Conservation (phyloP, 2,329 filamentous ascomycete genomes). For the Fusarium nodosum region DNA sequence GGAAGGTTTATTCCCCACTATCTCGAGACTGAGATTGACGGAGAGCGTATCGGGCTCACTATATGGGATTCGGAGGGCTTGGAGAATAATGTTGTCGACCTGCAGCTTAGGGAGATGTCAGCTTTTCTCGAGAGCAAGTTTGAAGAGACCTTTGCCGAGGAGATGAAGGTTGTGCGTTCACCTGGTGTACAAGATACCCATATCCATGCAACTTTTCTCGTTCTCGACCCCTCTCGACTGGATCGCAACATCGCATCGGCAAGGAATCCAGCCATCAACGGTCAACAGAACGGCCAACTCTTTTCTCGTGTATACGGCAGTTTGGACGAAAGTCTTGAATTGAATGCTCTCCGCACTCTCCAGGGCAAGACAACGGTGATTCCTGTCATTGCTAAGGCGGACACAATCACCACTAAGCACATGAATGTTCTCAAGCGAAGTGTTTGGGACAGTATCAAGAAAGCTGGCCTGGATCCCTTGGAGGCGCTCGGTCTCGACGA, state of each 20-base stretch:
- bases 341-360: constrained; percentile 88
- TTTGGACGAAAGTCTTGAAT: constrained; percentile 88
- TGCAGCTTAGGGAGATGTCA: constrained; percentile 92
- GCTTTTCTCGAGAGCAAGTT: constrained; percentile 98
- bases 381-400: constrained; percentile 95
- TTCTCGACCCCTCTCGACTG: constrained; percentile 88
- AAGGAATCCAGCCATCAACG: constrained; percentile 67
- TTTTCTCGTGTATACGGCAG: constrained; percentile 69
- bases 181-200: constrained; percentile 96
- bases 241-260: constrained; percentile 83
- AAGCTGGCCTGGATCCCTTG: constrained; percentile 87
- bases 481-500: constrained; percentile 88
- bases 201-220: constrained; percentile 93
- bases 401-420: constrained; percentile 94
- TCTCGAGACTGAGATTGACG: constrained; percentile 93
- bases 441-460: constrained; percentile 89
- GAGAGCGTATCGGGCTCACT: constrained; percentile 90
- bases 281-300: constrained; percentile 63
- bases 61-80: constrained; percentile 97
- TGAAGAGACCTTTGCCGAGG: constrained; percentile 95
- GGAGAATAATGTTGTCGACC: constrained; percentile 93
- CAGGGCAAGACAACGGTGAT: constrained; percentile 96
- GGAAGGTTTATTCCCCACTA: constrained; percentile 89
- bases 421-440: constrained; percentile 93
- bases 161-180: constrained; percentile 96